Evolutionary conservation across 2,329 filamentous ascomycete genomes (phyloP), one percentile per base, ranked within the genome.

Genomic region (Pyrenochaeta sp.): DNA sequence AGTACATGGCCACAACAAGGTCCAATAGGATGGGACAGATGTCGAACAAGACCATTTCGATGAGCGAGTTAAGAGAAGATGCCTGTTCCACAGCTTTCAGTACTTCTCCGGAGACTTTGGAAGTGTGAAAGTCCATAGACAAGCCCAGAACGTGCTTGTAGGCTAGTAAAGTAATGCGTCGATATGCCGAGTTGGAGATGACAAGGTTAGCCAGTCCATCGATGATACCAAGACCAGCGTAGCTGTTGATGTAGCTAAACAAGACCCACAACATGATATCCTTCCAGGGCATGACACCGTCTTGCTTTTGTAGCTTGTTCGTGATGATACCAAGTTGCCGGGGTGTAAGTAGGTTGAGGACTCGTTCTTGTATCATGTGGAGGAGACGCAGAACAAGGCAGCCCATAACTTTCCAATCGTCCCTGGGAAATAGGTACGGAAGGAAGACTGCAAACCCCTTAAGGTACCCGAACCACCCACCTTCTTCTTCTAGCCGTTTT

Each of bases 241-340:
- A 79, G 24, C 84, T 85, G 58, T 81, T 78, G 2, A 87, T 72
- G 62, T 83, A 83, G 10, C 78, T 78, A 37, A 68, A 77, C 6
- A 77, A 40, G 79, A 80, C 43, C 78, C 85, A 89, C 0, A 86
- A 58, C 0, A 77, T 73, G 24, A 89, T 81, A 36, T 84, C 80
- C 54, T 78, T 75, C 83, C 83, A 87, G 2, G 87, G 83, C 54
- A 84, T 78, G 4, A 71, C 63, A 5, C 54, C 62, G 37, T 39
- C 76, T 76, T 64, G 72, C 80, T 43, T 81, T 77, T 42, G 83
- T 83, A 96, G 79, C 59, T 86, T 86, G 68, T 95, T 87, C 62
- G 91, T 89, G 62, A 96, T 88, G 56, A 91, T 87, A 62, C 92
- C 92, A 32, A 94, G 86, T 72, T 95, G 91, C 22, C 90, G 85